Evolutionary conservation across 2,329 filamentous ascomycete species (phyloP).

Genomic region (Pseudogymnoascus sp.): DNA sequence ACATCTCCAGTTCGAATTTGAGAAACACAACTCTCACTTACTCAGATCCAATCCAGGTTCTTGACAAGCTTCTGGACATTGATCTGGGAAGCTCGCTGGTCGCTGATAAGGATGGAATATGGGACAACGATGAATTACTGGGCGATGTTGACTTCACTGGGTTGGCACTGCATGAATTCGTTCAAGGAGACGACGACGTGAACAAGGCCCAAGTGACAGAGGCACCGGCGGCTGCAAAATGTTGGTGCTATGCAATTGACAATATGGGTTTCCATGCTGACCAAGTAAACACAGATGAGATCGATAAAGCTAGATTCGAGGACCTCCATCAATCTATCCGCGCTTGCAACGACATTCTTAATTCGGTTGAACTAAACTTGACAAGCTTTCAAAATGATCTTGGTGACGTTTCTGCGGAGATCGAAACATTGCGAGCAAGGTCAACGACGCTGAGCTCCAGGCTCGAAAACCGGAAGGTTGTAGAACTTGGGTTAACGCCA

Average conservation of each 20-base stretch:
- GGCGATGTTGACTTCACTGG: slow-evolving; percentile 70
- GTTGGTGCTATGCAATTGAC: slow-evolving; percentile 39
- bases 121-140: slow-evolving; percentile 25
- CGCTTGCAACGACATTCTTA: slow-evolving; percentile 86
- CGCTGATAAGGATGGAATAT: slow-evolving; percentile 24
- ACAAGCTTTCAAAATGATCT: slow-evolving; percentile 91
- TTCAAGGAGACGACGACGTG: slow-evolving; percentile 11
- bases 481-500: slow-evolving; percentile 80
- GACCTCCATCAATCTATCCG: slow-evolving; percentile 82
- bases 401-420: slow-evolving; percentile 85
- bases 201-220: slow-evolving; percentile 32
- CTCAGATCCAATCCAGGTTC: slow-evolving; percentile 60
- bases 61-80: slow-evolving; percentile 38
- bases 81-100: slow-evolving; percentile 10
- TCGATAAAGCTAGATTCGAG: slow-evolving; percentile 76
- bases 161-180: slow-evolving; percentile 58
- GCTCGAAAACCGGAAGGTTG: slow-evolving; percentile 78
- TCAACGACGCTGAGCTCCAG: slow-evolving; percentile 76
- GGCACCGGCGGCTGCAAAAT: slow-evolving; percentile 61
- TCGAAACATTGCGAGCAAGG: slow-evolving; percentile 82
- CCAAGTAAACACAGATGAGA: slow-evolving; percentile 48
- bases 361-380: slow-evolving; percentile 86
- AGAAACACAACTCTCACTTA: slow-evolving; percentile 43
- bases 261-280: slow-evolving; percentile 14
- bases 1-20: slow-evolving; percentile 61